phyloP scores from a whole-genome alignment of 2,329 filamentous ascomycete genomes.

The Ceratocystis albifundus region DNA sequence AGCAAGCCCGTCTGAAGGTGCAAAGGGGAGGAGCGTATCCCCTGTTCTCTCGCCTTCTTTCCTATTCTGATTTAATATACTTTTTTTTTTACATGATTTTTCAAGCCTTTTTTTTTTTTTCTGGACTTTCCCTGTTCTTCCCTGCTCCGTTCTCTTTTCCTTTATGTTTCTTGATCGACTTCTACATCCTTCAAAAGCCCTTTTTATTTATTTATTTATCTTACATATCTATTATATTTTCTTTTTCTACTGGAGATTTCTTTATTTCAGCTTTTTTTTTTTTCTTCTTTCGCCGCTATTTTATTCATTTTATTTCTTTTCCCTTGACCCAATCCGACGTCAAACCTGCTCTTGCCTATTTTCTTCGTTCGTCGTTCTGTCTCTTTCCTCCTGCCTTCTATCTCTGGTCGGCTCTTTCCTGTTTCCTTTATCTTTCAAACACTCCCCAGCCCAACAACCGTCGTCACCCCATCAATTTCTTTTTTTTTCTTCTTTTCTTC shows the following conservation, averaged over 20 bases:
- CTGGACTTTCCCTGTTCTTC: neutral
- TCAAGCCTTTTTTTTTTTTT: neutral
- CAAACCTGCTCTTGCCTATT: neutral
- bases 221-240: neutral
- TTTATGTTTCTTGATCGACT: neutral
- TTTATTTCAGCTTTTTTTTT: neutral
- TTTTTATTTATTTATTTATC: neutral
- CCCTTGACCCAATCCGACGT: neutral
- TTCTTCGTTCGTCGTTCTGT: neutral
- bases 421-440: slow-evolving; percentile 9
- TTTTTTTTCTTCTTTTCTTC: neutral
- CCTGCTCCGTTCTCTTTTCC: neutral
- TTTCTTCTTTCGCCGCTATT: neutral
- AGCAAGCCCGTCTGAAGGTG: neutral
- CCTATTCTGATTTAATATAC: no score
- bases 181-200: neutral
- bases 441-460: slow-evolving; percentile 9
- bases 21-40: no score
- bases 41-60: no score
- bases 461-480: neutral
- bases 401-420: neutral
- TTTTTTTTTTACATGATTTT: neutral
- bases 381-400: no score
- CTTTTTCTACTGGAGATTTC: neutral
- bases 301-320: neutral